Conservation (phyloP, 78 protist species). For the Cyanophora paradoxa region DNA sequence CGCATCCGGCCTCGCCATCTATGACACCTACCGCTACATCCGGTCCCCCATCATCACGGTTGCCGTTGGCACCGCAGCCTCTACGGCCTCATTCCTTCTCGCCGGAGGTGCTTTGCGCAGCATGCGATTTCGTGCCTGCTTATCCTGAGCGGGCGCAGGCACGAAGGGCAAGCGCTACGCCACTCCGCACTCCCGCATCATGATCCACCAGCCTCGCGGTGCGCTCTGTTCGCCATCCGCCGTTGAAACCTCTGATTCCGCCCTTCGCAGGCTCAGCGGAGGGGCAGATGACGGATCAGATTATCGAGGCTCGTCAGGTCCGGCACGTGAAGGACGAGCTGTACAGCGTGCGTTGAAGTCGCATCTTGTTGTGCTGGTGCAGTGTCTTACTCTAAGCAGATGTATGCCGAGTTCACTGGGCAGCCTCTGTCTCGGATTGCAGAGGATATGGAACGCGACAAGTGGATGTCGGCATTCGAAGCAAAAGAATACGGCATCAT, state of each 20-base stretch:
- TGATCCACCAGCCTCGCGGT: slow-evolving; percentile 21
- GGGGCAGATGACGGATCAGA: slow-evolving; percentile 1
- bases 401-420: too few relatives aligned
- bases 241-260: too few relatives aligned
- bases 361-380: not conserved
- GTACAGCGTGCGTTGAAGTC: not conserved
- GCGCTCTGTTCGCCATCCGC: too few relatives aligned
- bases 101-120: too few relatives aligned
- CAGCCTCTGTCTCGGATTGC: too few relatives aligned
- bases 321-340: not conserved
- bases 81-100: slow-evolving; percentile 9
- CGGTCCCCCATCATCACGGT: not conserved
- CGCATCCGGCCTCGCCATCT: not conserved
- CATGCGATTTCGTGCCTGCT: too few relatives aligned
- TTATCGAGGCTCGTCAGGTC: slow-evolving; percentile 4
- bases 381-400: not conserved
- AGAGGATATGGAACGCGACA: not conserved
- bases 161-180: slow-evolving; percentile 8
- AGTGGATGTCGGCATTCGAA: not conserved
- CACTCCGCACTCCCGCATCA: slow-evolving; percentile 1
- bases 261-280: too few relatives aligned
- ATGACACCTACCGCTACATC: slow-evolving; percentile 3
- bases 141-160: too few relatives aligned
- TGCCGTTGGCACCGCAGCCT: not conserved
- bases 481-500: not conserved